These are phyloP conservation scores for Blastobotrys malaysiensis DNA, from an alignment of 1,139 yeast species.

Conservation along the genomic window DNA sequence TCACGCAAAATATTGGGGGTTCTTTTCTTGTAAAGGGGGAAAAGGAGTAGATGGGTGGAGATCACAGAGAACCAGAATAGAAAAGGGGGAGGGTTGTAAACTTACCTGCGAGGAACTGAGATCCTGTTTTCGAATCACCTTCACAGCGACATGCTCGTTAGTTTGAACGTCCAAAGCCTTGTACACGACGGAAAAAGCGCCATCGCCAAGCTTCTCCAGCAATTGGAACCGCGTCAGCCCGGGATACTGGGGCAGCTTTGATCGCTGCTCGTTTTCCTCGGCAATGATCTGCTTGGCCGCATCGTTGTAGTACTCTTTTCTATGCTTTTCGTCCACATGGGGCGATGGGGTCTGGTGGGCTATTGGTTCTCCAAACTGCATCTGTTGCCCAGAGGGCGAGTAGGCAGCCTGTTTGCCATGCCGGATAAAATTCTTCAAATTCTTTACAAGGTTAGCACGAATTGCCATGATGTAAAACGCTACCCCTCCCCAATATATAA, in stretches of 20 bases:
- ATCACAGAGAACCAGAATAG: background rate
- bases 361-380: background rate
- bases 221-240: constrained; percentile 45
- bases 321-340: constrained; percentile 21
- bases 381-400: background rate
- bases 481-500: too few relatives aligned
- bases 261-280: constrained; percentile 47
- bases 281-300: constrained; percentile 59
- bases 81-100: constrained; percentile 15
- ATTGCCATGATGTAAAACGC: background rate
- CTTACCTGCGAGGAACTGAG: constrained; percentile 42
- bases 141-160: constrained; percentile 65
- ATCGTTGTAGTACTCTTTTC: constrained; percentile 41
- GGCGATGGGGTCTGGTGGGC: constrained; percentile 1
- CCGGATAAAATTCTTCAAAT: constrained; percentile 72
- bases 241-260: constrained; percentile 42
- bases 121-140: constrained; percentile 70
- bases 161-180: constrained; percentile 53
- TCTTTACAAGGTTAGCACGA: constrained; percentile 32
- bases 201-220: constrained; percentile 48
- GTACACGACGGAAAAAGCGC: constrained; percentile 87
- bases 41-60: background rate
- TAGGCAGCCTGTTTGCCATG: constrained; percentile 68
- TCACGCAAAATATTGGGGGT: too few relatives aligned
- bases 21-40: too few relatives aligned